phyloP scores from a whole-genome alignment of 331 rosid genomes.

The Quercus phellos region DNA sequence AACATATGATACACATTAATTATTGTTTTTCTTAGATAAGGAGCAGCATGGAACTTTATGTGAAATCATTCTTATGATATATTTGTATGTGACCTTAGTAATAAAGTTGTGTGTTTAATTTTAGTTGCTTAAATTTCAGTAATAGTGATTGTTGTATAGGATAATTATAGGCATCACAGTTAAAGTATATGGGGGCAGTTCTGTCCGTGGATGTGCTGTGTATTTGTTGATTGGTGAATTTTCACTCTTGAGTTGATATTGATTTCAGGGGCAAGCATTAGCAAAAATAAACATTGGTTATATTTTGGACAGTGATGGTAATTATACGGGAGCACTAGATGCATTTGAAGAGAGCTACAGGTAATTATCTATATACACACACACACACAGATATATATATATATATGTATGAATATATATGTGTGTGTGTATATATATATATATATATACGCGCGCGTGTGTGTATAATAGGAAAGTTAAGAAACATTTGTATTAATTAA shows the following conservation, averaged over 20 bases:
- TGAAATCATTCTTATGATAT: background rate
- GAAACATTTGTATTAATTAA: background rate
- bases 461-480: background rate
- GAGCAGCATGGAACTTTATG: background rate
- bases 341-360: slow-evolving; percentile 79
- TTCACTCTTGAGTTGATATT: slow-evolving; percentile 25
- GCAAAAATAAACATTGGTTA: slow-evolving; percentile 67
- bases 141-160: background rate
- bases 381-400: too few relatives aligned
- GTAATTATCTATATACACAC: slow-evolving; percentile 18
- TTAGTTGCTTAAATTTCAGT: slow-evolving; percentile 14
- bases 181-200: background rate
- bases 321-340: slow-evolving; percentile 57
- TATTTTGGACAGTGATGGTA: slow-evolving; percentile 65
- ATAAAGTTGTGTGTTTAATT: background rate
- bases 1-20: background rate
- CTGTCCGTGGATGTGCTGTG: slow-evolving; percentile 5
- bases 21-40: background rate
- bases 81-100: background rate
- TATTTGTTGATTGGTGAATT: slow-evolving; percentile 20
- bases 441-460: background rate
- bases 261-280: slow-evolving; percentile 76
- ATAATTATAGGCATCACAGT: slow-evolving; percentile 6
- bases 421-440: too few relatives aligned
- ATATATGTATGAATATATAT: too few relatives aligned